These are phyloP conservation scores for Monilinia aucupariae DNA, from an alignment of 2,329 filamentous ascomycete species.

Conservation along the genomic window DNA sequence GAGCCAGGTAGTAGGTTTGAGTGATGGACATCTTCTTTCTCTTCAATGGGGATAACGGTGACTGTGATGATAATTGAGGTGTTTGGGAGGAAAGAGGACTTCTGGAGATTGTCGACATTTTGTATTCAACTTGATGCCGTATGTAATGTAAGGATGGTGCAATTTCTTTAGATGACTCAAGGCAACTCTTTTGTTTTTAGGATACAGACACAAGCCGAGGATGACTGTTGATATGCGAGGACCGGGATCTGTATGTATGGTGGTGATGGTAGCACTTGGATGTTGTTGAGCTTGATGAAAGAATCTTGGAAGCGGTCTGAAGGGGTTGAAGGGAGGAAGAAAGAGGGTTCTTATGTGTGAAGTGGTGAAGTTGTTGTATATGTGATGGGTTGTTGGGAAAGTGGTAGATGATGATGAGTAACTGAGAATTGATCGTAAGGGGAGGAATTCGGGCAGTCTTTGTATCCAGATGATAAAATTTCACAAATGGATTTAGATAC, in stretches of 20 bases:
- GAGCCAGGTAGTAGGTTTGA: constrained; percentile 96
- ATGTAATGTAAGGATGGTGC: too few species aligned
- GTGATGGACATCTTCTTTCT: constrained; percentile 95
- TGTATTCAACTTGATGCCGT: constrained; percentile 20
- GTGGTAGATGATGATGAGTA: constrained; percentile 2
- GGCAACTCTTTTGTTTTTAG: constrained; percentile 25
- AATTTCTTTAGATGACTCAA: constrained; percentile 28
- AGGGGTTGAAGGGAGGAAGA: neutral
- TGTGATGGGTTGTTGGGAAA: neutral
- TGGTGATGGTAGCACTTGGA: neutral
- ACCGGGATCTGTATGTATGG: constrained; percentile 9
- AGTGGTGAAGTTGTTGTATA: neutral
- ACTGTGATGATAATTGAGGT: constrained; percentile 14
- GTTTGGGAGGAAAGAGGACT: constrained; percentile 23
- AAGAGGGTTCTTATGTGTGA: neutral
- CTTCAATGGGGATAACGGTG: constrained; percentile 34
- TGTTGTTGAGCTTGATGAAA: too few species aligned
- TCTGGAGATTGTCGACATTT: constrained; percentile 29
- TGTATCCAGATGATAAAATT: constrained; percentile 15
- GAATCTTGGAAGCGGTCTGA: too few species aligned
- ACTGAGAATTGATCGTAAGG: constrained; percentile 5
- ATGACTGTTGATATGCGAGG: constrained; percentile 19
- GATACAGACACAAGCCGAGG: constrained; percentile 23
- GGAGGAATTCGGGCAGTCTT: constrained; percentile 15
- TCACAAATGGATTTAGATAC: neutral